phyloP scores from a whole-genome alignment of 805 yeast genomes.

The Gaillardinia entomophila region DNA sequence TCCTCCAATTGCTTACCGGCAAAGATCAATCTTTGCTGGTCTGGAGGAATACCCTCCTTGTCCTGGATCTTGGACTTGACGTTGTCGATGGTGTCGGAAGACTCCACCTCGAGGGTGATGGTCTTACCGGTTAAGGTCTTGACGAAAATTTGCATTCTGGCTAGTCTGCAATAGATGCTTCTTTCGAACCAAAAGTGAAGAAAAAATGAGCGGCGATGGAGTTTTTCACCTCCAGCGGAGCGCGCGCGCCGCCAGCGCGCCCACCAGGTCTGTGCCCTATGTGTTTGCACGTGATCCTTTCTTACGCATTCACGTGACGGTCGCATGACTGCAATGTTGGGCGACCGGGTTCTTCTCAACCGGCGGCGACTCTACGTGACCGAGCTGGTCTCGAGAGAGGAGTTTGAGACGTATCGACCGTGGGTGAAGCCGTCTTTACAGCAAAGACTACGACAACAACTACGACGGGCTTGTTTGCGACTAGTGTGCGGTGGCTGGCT shows the following conservation, averaged over 20 bases:
- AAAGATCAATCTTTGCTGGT: constrained; percentile 98
- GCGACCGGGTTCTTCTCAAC: constrained; percentile 9
- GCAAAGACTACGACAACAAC: too few relatives aligned
- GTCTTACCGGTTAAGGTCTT: constrained; percentile 99
- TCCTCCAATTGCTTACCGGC: constrained; percentile 99
- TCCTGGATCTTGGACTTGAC: constrained; percentile 98
- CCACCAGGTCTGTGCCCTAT: not conserved
- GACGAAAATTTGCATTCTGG: constrained; percentile 91
- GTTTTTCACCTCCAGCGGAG: too few relatives aligned
- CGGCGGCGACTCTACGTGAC: constrained; percentile 1
- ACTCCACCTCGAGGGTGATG: constrained; percentile 97
- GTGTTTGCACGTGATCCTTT: not conserved
- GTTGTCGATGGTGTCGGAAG: constrained; percentile 97
- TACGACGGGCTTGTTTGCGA: too few relatives aligned
- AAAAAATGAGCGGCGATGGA: constrained; percentile 3
- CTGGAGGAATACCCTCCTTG: constrained; percentile 99
- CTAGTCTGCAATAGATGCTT: constrained; percentile 40
- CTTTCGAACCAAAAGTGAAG: constrained; percentile 38
- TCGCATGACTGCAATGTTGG: constrained; percentile 2
- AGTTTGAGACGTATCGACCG: too few relatives aligned
- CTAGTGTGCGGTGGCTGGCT: too few relatives aligned
- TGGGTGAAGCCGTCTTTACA: too few relatives aligned
- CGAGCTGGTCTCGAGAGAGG: too few relatives aligned
- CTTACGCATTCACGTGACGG: not conserved
- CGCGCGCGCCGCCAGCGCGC: not conserved